Conservation (phyloP, 176 grass and related monocot genomes). For the Carex parvula region DNA sequence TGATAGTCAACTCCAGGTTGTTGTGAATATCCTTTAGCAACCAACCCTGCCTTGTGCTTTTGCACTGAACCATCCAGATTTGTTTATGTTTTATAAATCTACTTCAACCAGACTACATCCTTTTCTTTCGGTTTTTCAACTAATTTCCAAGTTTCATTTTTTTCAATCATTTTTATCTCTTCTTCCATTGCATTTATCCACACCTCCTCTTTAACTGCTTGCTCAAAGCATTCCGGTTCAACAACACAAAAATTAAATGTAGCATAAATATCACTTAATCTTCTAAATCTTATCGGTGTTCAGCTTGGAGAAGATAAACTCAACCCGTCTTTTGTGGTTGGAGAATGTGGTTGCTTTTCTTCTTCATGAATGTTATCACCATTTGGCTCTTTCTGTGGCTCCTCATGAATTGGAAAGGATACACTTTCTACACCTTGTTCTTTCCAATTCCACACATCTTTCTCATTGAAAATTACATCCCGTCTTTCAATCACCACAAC, state of each 20-base stretch:
- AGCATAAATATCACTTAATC: background rate
- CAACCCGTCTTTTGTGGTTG: background rate
- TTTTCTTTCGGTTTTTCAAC: background rate
- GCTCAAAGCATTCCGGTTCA: background rate
- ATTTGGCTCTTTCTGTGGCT: background rate
- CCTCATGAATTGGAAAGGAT: too few relatives aligned
- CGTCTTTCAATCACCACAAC: too few relatives aligned
- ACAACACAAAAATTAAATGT: background rate
- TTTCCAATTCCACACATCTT: too few relatives aligned
- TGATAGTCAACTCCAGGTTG: too few relatives aligned
- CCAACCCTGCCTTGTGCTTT: too few relatives aligned
- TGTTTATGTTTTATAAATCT: constrained; percentile 17
- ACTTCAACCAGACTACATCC: background rate
- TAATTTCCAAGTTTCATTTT: constrained; percentile 3
- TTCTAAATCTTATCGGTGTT: background rate
- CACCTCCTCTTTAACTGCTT: background rate
- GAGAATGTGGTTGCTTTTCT: background rate
- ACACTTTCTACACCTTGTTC: too few relatives aligned
- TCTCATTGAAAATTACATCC: too few relatives aligned
- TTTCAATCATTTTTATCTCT: background rate
- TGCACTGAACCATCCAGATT: too few relatives aligned
- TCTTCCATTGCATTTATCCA: too few relatives aligned
- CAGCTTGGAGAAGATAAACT: background rate
- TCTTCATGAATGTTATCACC: background rate
- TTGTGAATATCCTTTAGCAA: too few relatives aligned